Evolutionary conservation across 805 yeast species (phyloP).

Genomic region (Nakazawaea laoshanensis): DNA sequence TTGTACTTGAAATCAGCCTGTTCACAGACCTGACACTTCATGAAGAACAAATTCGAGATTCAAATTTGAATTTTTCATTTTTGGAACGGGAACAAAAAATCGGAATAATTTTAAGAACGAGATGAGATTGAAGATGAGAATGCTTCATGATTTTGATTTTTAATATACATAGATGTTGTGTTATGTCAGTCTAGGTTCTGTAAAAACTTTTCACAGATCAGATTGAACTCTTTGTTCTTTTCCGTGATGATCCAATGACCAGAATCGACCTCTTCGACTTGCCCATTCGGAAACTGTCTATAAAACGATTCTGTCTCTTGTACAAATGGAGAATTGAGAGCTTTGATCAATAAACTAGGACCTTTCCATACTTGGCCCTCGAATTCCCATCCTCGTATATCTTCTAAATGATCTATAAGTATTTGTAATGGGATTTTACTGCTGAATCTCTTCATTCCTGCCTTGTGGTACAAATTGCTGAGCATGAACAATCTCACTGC

Average conservation of each 20-base stretch:
- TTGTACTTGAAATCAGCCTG: constrained; percentile 29
- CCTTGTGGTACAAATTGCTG: constrained; percentile 40
- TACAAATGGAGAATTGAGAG: constrained; percentile 45
- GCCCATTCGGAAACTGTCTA: constrained; percentile 54
- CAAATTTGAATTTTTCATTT: too few species aligned
- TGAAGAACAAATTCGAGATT: too few species aligned
- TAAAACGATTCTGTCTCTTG: constrained; percentile 15
- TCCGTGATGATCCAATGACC: constrained; percentile 94
- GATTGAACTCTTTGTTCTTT: constrained; percentile 65
- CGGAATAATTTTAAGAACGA: too few species aligned
- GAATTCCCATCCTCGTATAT: constrained; percentile 66
- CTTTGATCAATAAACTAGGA: constrained; percentile 73
- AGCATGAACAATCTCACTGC: constrained; percentile 66
- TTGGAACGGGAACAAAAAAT: too few species aligned
- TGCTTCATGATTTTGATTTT: too few species aligned
- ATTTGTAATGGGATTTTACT: constrained; percentile 62
- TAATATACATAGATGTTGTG: too few species aligned
- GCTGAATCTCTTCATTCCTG: constrained; percentile 9
- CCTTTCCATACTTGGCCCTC: constrained; percentile 43
- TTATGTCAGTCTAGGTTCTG: too few species aligned
- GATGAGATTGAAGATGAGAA: too few species aligned
- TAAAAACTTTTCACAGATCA: constrained; percentile 43
- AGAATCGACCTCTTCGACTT: constrained; percentile 58
- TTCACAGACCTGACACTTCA: constrained; percentile 24
- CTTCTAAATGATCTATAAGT: constrained; percentile 51